Evolutionary conservation across 305 asterid genomes (phyloP).

Genomic region (Fraxinus albicans): DNA sequence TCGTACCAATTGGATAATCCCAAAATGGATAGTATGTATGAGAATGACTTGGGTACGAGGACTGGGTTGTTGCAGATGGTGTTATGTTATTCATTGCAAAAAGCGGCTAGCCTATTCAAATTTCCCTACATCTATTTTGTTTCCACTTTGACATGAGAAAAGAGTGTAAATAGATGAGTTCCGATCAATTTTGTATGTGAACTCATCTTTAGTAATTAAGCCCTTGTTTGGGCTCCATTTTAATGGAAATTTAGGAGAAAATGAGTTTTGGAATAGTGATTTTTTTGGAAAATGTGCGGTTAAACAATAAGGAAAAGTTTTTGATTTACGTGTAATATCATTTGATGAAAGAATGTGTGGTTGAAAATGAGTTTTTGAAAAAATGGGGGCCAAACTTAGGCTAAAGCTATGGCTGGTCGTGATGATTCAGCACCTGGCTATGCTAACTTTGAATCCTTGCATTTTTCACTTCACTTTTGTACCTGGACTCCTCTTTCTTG

Average conservation of each 20-base stretch:
- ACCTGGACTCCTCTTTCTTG: background rate
- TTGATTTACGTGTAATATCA: too few species aligned
- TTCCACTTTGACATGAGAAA: background rate
- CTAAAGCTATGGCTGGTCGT: background rate
- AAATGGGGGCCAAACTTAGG: too few species aligned
- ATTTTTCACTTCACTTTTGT: background rate
- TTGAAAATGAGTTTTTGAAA: too few species aligned
- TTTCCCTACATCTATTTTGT: background rate
- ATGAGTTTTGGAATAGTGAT: too few species aligned
- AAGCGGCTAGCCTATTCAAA: background rate
- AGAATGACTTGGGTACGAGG: background rate
- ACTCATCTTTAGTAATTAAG: background rate
- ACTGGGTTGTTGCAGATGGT: background rate
- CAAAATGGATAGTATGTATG: background rate
- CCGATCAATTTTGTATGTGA: background rate
- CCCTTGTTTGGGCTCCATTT: too few species aligned
- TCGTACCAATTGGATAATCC: background rate
- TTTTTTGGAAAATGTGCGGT: too few species aligned
- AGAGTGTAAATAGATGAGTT: background rate
- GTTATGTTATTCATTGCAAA: background rate
- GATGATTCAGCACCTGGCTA: background rate
- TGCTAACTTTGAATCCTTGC: background rate
- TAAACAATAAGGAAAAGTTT: too few species aligned
- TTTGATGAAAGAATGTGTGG: too few species aligned
- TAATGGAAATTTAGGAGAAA: too few species aligned